These are phyloP conservation scores for Hypoxylon fuscum DNA, from an alignment of 495 filamentous ascomycete genomes.

Conservation along the genomic window DNA sequence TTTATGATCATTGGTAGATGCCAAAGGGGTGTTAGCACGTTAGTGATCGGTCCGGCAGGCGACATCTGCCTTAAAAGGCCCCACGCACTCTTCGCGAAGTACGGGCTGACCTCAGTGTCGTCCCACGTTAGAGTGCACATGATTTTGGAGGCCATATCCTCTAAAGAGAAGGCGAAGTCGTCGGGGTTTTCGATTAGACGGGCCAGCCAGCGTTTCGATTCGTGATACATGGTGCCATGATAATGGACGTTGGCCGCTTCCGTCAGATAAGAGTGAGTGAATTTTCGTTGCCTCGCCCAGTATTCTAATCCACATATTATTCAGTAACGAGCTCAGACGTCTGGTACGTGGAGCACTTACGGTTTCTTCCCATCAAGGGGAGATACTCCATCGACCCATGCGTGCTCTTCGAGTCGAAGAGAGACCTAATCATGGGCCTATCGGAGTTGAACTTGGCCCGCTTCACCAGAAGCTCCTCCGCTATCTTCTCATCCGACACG, in stretches of 20 bases:
- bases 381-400: constrained; percentile 53
- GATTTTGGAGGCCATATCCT: constrained; percentile 54
- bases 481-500: constrained; percentile 61
- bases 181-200: constrained; percentile 50
- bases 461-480: constrained; percentile 61
- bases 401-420: constrained; percentile 53
- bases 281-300: constrained; percentile 51
- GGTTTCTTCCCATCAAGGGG: constrained; percentile 53
- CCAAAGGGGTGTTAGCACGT: constrained; percentile 53
- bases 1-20: constrained; percentile 49
- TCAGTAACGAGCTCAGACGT: constrained; percentile 1
- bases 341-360: constrained; percentile 34
- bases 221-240: constrained; percentile 50
- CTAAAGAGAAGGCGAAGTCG: constrained; percentile 47
- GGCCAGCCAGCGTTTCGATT: constrained; percentile 52
- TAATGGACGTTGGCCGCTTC: constrained; percentile 51
- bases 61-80: constrained; percentile 55
- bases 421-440: constrained; percentile 49
- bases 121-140: constrained; percentile 56
- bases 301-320: constrained; percentile 40
- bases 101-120: constrained; percentile 46
- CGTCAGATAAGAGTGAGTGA: constrained; percentile 51
- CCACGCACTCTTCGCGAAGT: constrained; percentile 49
- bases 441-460: constrained; percentile 59
- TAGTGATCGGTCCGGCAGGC: constrained; percentile 55